Evolutionary conservation across 116 monocot species (phyloP), one percentile per base, ranked within the genome.

Genomic region (Posidonia oceanica): DNA sequence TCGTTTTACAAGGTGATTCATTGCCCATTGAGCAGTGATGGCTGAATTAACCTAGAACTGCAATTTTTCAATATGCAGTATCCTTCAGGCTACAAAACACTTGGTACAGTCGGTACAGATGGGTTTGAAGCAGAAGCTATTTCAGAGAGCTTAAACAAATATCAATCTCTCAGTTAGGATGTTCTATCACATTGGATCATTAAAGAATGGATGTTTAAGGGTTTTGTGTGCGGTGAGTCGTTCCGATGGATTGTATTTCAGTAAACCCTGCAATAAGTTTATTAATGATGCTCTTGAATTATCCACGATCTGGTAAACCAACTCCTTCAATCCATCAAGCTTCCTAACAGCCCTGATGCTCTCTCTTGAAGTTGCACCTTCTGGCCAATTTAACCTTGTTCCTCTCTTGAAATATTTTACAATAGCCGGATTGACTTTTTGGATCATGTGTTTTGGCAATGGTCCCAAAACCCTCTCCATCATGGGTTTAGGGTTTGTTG

Each of bases 281-380:
- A 74, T 56, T 29, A 96, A 69, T 0, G 71, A 65, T 13, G 75
- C 63, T 20, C 81, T 78, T 14, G 84, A 79, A 57, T 76, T 68
- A 2, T 85, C 86, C 53, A 83, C 84, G 52, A 83, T 54, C 51
- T 64, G 72, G 8, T 76, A 79, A 48, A 96, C 71, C 57, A 91
- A 16, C n/a, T 96, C 86, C 95, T 88, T 84, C 44, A 95, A 81
- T 52, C 71, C 64, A 63, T 78, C 81, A 23, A 95, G 78, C 73
- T 88, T 95, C 73, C 84, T 75, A 4, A 95, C 95, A 72, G 95
- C 91, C 71, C 78, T 84, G 21, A 95, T 95, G 62, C 95, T 95
- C 69, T 88, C 91, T 75, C 95, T 88, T 36, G 95, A 95, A 8
- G 77, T 74, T n/a, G 91, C 88, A 65, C 95, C 88, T 81, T 91